Evolutionary conservation across 164 flowering plant species (phyloP), one percentile per base, ranked within the genome.

Genomic region (Santalum album): DNA sequence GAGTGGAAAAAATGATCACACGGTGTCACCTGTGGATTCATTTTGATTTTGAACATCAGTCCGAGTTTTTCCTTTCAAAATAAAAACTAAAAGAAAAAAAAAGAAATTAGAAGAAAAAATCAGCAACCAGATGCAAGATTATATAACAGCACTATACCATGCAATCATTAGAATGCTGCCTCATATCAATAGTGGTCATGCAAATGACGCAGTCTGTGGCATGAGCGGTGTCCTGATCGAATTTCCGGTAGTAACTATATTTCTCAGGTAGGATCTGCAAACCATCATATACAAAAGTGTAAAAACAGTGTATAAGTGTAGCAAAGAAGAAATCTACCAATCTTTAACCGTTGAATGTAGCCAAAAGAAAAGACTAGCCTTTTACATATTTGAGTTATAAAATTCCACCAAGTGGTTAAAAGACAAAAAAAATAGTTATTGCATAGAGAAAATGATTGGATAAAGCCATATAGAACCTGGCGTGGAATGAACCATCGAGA

Each of bases 1-100:
- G 96, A 77, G 62, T 92, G 98, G 75, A 92, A 91, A 74, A 84
- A 83, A 77, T 92, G 98, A 67, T 88, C 98, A 61, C 96, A 92
- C n/a, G 98, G 98, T 12, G 98, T 92, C 49, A 80, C 96, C 98
- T 92, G 77, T 34, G 56, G 15, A 38, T 32, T 6, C 10, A 11
- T 10, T 38, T 38, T 38, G 16, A 38, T 15, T 11, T 38, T 38
- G 4, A 38, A 38, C 16, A 16, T n/a, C n/a, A n/a, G n/a, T n/a
- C n/a, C n/a, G n/a, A n/a, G n/a, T n/a, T n/a, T n/a, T 29, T 29
- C 9, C 34, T 3, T 29, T 29, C 4, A 9, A 29, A 29, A 9
- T 38, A 38, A 14, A 38, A 14, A 32, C 36, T 32, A 38, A 38
- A 14, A 38, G 42, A 14, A 38, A 38, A 38, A 38, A 38, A 38